Base-by-base conservation (phyloP, 2,329 filamentous ascomycete species). In the Colletotrichum navitas region DNA sequence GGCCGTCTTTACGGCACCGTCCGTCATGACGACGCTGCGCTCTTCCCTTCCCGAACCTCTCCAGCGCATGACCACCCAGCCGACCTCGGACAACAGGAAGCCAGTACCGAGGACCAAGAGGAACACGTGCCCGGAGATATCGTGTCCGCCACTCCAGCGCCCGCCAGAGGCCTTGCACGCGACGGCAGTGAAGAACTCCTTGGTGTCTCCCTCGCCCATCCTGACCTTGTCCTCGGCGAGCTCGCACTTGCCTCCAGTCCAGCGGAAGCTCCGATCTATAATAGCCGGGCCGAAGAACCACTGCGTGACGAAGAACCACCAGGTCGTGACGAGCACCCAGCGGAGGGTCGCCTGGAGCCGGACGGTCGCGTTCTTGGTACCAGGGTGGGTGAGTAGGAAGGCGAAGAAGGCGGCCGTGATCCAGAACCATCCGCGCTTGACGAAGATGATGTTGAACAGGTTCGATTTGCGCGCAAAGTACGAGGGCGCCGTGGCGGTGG, bases 391-490 rank as follows among this genome's bases (percentile, higher is more conserved):
- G 52, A 91, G 80, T 8, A 93, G 80, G 73, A 97, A 94, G 21
- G 89, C 81, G 43, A 88, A 81, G 77, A 97, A 95, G 0, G 93
- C 91, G 12, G 89, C 79, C 0, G 93, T 94, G 39, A 94, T 91
- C 96, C 96, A 99, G 61, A 91, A 88, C 96, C 96, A 99, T 73
- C 95, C 95, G 65, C 93, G 87, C 86, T 99, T 99, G 78, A 99
- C 96, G 79, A 98, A 99, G 77, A 94, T 88, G 58, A 93, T 82
- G 80, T 99, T 99, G 88, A 98, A 93, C 63, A 98, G 77, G 83
- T 99, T 99, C 80, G 90, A 88, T 83, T 99, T 99, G 76, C 92
- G 92, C 58, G 96, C 95, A 80, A 99, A 99, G 85, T 98, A 99
- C 79, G 88, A 92, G 2, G 93, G 93, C 62, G 92, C 89, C 51